Conservation (phyloP, 1,284 basidiomycete genomes). For the Fomes fomentarius region DNA sequence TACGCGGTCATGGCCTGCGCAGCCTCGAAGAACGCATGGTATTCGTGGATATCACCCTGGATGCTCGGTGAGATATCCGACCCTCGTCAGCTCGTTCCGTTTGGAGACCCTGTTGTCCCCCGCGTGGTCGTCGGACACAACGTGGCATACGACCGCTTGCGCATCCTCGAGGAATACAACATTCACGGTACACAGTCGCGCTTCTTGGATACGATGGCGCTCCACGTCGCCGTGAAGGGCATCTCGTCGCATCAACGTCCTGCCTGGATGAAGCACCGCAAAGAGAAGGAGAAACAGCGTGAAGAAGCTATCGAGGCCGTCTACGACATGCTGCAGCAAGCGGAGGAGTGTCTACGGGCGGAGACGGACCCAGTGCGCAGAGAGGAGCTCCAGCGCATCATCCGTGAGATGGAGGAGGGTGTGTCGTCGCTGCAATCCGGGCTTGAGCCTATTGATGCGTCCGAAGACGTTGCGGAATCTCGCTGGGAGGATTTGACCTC, state of each 20-base stretch:
- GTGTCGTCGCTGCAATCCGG: slow-evolving; percentile 42
- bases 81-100: slow-evolving; percentile 76
- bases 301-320: slow-evolving; percentile 64
- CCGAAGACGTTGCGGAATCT: slow-evolving; percentile 45
- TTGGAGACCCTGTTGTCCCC: slow-evolving; percentile 57
- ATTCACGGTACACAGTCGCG: slow-evolving; percentile 73
- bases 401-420: slow-evolving; percentile 40
- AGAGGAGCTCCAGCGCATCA: slow-evolving; percentile 34
- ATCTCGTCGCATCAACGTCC: slow-evolving; percentile 96
- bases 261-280: slow-evolving; percentile 87
- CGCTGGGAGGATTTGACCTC: slow-evolving; percentile 95
- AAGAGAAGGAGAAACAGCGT: slow-evolving; percentile 57
- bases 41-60: slow-evolving; percentile 96
- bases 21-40: slow-evolving; percentile 86
- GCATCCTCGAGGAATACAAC: slow-evolving; percentile 86
- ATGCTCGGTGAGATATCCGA: slow-evolving; percentile 71
- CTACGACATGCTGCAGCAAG: slow-evolving; percentile 50
- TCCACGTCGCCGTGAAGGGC: slow-evolving; percentile 94
- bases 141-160: slow-evolving; percentile 90
- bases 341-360: slow-evolving; percentile 47
- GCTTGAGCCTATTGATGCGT: slow-evolving; percentile 35
- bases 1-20: slow-evolving; percentile 93
- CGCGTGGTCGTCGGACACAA: slow-evolving; percentile 92
- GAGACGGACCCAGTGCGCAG: slow-evolving; percentile 37
- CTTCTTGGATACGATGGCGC: slow-evolving; percentile 94